A percentile compares a stretch with the other conserved stretches of the same genome.
Conservation (phyloP, 1,284 basidiomycete genomes). For the Rhodotorula sp. region DNA sequence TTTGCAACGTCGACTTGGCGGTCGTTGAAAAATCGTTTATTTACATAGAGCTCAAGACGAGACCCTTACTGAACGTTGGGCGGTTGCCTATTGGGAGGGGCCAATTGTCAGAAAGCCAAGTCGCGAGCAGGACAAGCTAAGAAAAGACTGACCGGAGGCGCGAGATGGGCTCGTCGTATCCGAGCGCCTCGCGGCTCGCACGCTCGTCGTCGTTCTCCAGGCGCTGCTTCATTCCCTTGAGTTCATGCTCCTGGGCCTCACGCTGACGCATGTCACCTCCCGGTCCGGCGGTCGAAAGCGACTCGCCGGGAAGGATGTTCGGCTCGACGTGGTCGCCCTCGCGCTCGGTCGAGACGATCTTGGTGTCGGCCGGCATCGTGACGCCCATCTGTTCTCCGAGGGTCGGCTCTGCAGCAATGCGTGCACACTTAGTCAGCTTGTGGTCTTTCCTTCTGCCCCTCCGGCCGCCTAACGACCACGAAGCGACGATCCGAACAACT, state of each 20-base stretch:
- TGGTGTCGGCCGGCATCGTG: constrained; percentile 7
- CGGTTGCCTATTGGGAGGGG: no score
- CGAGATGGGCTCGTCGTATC: constrained; percentile 25
- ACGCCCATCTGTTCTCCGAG: constrained; percentile 11
- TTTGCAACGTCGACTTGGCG: no score
- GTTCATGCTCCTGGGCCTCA: constrained; percentile 16
- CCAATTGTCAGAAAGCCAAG: neutral
- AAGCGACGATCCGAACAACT: neutral
- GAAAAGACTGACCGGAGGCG: neutral
- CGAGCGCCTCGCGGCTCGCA: constrained; percentile 15
- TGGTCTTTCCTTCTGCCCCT: no score
- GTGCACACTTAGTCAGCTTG: no score
- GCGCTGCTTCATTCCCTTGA: constrained; percentile 18
- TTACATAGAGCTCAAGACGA: no score
- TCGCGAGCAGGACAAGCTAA: neutral
- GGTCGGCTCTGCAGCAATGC: constrained; percentile 7
- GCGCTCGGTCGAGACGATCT: constrained; percentile 3
- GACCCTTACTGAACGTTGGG: no score
- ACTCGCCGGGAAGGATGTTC: constrained; percentile 20
- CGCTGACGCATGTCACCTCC: constrained; percentile 21
- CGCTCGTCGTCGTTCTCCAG: constrained; percentile 30
- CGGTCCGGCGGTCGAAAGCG: constrained; percentile 11
- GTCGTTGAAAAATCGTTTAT: no score
- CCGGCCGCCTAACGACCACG: no score
- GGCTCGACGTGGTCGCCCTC: constrained; percentile 20